Evolutionary conservation across 2,329 filamentous ascomycete genomes (phyloP).

Genomic region (Ophiostoma tasmaniense): DNA sequence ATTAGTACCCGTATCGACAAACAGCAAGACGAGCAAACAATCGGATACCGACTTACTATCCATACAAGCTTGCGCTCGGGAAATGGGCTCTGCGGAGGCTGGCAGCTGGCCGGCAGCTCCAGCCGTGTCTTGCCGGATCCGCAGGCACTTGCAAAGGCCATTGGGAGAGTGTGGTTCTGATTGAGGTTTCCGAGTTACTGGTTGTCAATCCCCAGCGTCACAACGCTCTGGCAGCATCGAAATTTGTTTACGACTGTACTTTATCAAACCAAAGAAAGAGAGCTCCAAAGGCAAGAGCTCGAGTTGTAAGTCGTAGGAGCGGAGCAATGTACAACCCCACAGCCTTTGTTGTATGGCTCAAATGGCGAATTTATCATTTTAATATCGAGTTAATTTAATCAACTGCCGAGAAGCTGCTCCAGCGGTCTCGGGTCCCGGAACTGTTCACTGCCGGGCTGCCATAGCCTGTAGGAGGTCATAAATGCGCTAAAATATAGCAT

Average conservation of each 20-base stretch:
- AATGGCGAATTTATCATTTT: background rate
- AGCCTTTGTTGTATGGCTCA: background rate
- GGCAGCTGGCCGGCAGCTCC: constrained; percentile 69
- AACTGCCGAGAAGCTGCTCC: background rate
- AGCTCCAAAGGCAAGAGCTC: background rate
- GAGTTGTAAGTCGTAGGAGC: constrained; percentile 1
- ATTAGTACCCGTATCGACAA: background rate
- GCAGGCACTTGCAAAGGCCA: background rate
- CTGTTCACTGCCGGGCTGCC: background rate
- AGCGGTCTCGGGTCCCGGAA: background rate
- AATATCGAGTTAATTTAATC: background rate
- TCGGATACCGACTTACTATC: constrained; percentile 58
- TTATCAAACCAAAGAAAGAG: background rate
- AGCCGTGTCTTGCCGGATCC: background rate
- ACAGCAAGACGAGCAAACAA: too few species aligned
- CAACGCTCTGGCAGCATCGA: too few species aligned
- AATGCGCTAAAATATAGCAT: background rate
- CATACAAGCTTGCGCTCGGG: constrained; percentile 72
- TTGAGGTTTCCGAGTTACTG: too few species aligned
- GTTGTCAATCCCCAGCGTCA: background rate
- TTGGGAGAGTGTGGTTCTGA: background rate
- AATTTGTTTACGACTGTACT: background rate
- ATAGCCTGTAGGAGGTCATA: background rate
- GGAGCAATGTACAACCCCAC: background rate
- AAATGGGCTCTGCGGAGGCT: constrained; percentile 66